Evolutionary conservation across 2,329 filamentous ascomycete genomes (phyloP).

Genomic region (Fusarium subglutinans): DNA sequence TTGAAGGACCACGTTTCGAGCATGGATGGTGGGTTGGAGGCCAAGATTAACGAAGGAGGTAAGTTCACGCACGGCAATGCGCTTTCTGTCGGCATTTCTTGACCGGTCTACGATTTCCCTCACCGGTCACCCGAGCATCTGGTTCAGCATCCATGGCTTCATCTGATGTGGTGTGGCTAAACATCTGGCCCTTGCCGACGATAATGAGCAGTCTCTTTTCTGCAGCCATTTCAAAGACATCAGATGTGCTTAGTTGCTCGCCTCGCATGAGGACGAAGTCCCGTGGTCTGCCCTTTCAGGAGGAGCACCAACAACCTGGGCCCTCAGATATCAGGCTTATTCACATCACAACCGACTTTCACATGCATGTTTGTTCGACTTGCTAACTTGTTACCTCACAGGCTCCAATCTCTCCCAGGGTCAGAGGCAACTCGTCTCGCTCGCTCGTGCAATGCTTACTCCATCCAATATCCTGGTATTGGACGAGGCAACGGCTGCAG

Average conservation of each 20-base stretch:
- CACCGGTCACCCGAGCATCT: slow-evolving; percentile 30
- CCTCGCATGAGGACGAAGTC: slow-evolving; percentile 47
- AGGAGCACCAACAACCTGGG: slow-evolving; percentile 4
- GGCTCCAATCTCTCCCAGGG: slow-evolving; percentile 95
- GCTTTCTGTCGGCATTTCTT: slow-evolving; percentile 41
- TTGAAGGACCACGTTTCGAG: slow-evolving; percentile 87
- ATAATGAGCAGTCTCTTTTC: slow-evolving; percentile 25
- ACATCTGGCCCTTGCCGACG: slow-evolving; percentile 16
- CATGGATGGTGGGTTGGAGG: slow-evolving; percentile 92
- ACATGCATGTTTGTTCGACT: slow-evolving; percentile 20
- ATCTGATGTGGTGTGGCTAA: slow-evolving; percentile 15
- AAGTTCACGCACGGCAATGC: slow-evolving; percentile 52
- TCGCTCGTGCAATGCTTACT: slow-evolving; percentile 92
- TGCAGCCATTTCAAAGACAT: slow-evolving; percentile 21
- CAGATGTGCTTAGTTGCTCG: slow-evolving; percentile 47
- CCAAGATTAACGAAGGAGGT: slow-evolving; percentile 93
- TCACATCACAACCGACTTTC: neutral
- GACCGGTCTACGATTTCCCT: slow-evolving; percentile 18
- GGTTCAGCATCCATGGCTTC: slow-evolving; percentile 24
- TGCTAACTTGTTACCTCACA: slow-evolving; percentile 49
- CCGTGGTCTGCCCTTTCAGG: slow-evolving; percentile 40
- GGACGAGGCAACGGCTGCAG: slow-evolving; percentile 90
- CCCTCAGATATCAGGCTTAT: neutral
- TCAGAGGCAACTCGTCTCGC: slow-evolving; percentile 91
- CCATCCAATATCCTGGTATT: slow-evolving; percentile 97